phyloP scores from a whole-genome alignment of 148 eudicot genomes.

The Rheum nobile region DNA sequence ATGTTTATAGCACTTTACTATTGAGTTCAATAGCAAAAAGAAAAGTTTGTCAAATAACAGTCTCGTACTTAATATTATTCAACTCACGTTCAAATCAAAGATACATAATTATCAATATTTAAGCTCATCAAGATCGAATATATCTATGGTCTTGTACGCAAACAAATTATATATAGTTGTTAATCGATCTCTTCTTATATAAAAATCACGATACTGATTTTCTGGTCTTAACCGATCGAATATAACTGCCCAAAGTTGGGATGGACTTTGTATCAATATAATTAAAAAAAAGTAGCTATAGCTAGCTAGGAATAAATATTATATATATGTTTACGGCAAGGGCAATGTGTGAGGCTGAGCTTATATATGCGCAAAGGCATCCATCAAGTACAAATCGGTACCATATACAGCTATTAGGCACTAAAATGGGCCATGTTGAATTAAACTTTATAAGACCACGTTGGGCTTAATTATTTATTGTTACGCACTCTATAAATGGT shows the following conservation, averaged over 20 bases:
- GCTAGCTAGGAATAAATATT: background rate
- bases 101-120: background rate
- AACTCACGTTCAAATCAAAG: too few species aligned
- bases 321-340: background rate
- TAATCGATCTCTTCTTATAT: background rate
- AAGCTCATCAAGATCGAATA: background rate
- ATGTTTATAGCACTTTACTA: too few species aligned
- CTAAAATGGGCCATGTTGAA: background rate
- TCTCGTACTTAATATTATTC: too few species aligned
- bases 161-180: background rate
- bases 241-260: too few species aligned
- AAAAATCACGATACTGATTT: background rate
- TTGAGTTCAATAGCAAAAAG: too few species aligned
- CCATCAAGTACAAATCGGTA: background rate
- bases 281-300: background rate
- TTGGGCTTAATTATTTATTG: too few species aligned
- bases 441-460: background rate
- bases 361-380: background rate
- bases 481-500: background rate
- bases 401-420: constrained; percentile 1
- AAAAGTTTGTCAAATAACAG: too few species aligned
- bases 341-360: background rate
- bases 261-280: background rate
- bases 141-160: background rate
- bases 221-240: background rate